phyloP scores from a whole-genome alignment of 352 stramenopile species.

The Phytophthora uliginosa region DNA sequence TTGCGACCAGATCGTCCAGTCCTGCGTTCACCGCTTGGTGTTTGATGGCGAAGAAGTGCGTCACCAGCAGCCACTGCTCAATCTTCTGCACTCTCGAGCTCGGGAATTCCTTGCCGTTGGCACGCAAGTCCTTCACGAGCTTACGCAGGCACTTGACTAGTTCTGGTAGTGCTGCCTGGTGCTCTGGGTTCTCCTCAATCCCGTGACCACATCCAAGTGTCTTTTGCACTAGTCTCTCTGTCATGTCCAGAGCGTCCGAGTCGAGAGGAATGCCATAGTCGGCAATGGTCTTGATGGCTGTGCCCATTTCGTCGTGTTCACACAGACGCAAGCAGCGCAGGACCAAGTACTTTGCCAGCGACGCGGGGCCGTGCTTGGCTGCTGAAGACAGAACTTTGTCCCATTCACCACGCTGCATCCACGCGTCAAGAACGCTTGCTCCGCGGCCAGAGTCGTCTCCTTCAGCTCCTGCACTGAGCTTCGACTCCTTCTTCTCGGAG shows the following conservation, averaged over 20 bases:
- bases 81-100: conserved; percentile 68
- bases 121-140: conserved; percentile 78
- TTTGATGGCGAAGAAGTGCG: conserved; percentile 87
- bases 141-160: conserved; percentile 79
- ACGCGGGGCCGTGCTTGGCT: conserved; percentile 77
- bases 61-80: conserved; percentile 81
- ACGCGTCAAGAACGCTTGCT: conserved; percentile 87
- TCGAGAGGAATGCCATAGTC: conserved; percentile 87
- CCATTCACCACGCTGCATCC: conserved; percentile 95
- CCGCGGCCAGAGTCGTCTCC: conserved; percentile 50
- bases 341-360: conserved; percentile 91
- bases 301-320: conserved; percentile 79
- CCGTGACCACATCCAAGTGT: conserved; percentile 55
- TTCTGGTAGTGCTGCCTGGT: conserved; percentile 60
- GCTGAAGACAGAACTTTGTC: conserved; percentile 92
- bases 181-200: conserved; percentile 52
- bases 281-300: conserved; percentile 79
- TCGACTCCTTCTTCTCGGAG: conserved; percentile 67
- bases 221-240: conserved; percentile 66
- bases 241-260: conserved; percentile 58
- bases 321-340: conserved; percentile 75
- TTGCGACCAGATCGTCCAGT: conserved; percentile 76
- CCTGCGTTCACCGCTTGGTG: conserved; percentile 62
- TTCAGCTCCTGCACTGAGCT: conserved; percentile 47
- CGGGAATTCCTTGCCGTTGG: conserved; percentile 59